Evolutionary conservation across 345 rosid species (phyloP), one percentile per base, ranked within the genome.

Genomic region (Xanthoceras sorbifolium): DNA sequence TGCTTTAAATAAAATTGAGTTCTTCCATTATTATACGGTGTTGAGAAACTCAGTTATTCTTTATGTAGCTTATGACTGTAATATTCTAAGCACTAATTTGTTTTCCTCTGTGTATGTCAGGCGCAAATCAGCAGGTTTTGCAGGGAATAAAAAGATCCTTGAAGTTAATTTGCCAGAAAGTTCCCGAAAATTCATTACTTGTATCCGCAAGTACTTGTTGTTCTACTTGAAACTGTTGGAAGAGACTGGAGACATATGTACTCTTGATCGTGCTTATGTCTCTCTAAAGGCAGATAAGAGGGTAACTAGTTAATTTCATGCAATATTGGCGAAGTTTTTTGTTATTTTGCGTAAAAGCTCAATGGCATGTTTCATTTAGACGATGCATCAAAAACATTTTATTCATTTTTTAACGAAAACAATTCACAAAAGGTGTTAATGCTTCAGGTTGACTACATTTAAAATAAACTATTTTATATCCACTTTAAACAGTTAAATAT

Each of bases 141-240:
- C 94, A 44, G 97, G 92, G 71, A 95, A 88, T 90, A 95, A 88
- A 81, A 95, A 87, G 83, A 88, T 82, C 72, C 97, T 93, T 78
- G 99, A 93, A 84, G 98, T 93, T 72, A 90, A 92, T 82, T 84
- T 96, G 78, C 91, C 98, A 79, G 98, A 96, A 87, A 96, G 98
- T 82, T 96, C 98, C 17, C 87, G 99, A 75, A 93, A 96, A 75
- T 96, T 96, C 87, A 96, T 96, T 78, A 93, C 99, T 29, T 90
- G 99, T 85, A 93, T 96, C 73, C 82, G 99, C 72, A 96, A 92
- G 75, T 93, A 92, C 87, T 78, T 93, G 73, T 74, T 96, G 81
- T 93, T 96, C 78, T 95, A 95, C 84, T 84, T 96, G 90, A 92
- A 85, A 80, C 83, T 93, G 44, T 78, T 96, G 93, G 98, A 96